Evolutionary conservation across 169 alveolate species (phyloP), one percentile per base, ranked within the genome.

Genomic region (Eimeria maxima): DNA sequence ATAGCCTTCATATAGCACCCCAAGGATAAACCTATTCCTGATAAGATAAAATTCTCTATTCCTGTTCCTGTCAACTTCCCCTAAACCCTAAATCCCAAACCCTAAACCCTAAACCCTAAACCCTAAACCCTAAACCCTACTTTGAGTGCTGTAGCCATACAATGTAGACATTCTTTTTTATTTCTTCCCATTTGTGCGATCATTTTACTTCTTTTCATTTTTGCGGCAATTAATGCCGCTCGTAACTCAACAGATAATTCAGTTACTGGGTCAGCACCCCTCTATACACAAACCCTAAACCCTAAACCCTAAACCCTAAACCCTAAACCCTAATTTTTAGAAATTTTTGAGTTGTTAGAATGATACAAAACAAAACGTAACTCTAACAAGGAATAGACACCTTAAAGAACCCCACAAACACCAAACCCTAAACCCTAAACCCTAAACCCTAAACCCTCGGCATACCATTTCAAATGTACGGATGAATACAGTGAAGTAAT

Each of bases 61-160:
- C n/a, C n/a, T n/a, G n/a, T n/a, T n/a, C n/a, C n/a, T n/a, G n/a
- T n/a, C n/a, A n/a, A n/a, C n/a, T n/a, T n/a, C n/a, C 57, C 57
- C 57, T 50, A 50, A 50, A 50, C 57, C 57, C 57, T 50, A 50
- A 50, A 50, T 11, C 57, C 57, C 11, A 50, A 50, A 50, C 57
- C 57, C 57, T 50, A 50, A 50, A 50, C 57, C 57, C 57, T 50
- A 50, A 50, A 50, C 90, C 71, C 71, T 80, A 80, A 80, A 80
- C 69, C 90, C 90, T 74, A 74, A 74, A 74, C 86, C 86, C 86
- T 74, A 74, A 74, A 74, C 90, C 71, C 90, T 80, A 80, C 90
- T 33, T 80, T 10, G 8, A 50, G 53, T 4, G 90, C 69, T n/a
- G 63, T 10, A 38, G 87, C 87, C 87, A 74, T 74, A 44, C 87